Evolutionary conservation across 345 rosid genomes (phyloP).

Genomic region (Microthlaspi erraticum): DNA sequence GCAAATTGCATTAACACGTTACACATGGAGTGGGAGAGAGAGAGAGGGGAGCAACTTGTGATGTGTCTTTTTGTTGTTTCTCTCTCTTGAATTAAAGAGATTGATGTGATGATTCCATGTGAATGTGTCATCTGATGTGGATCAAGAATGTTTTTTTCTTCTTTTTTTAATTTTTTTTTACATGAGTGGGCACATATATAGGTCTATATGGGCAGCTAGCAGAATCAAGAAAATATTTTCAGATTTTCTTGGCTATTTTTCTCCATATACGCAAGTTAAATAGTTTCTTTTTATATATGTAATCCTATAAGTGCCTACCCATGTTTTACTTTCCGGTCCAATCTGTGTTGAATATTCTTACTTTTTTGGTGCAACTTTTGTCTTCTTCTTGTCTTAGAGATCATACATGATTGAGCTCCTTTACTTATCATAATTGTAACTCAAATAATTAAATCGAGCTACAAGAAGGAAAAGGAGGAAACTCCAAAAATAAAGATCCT

Average conservation of each 20-base stretch:
- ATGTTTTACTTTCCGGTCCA: slow-evolving; percentile 41
- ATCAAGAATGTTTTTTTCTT: slow-evolving; percentile 35
- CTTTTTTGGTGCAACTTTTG: slow-evolving; percentile 41
- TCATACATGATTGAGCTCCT: slow-evolving; percentile 37
- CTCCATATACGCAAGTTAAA: slow-evolving; percentile 31
- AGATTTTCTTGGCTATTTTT: slow-evolving; percentile 42
- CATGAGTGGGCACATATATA: slow-evolving; percentile 47
- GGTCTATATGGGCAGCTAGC: slow-evolving; percentile 37
- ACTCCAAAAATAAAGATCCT: not conserved
- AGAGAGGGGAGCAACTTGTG: slow-evolving; percentile 42
- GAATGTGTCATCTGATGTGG: slow-evolving; percentile 47
- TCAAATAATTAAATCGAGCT: slow-evolving; percentile 19
- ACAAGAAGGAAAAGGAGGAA: not conserved
- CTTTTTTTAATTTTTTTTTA: not conserved
- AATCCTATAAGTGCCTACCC: slow-evolving; percentile 33
- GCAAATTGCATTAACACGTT: slow-evolving; percentile 36
- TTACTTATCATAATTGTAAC: slow-evolving; percentile 35
- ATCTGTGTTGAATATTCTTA: slow-evolving; percentile 38
- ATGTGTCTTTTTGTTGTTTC: slow-evolving; percentile 46
- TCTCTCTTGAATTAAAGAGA: slow-evolving; percentile 43
- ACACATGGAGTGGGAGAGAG: slow-evolving; percentile 40
- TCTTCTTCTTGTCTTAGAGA: slow-evolving; percentile 39
- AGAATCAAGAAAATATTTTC: slow-evolving; percentile 44
- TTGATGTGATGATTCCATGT: slow-evolving; percentile 46
- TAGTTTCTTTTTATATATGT: slow-evolving; percentile 25